These are phyloP conservation scores for Vigna hirtella DNA, from an alignment of 306 rosid species.

Conservation along the genomic window DNA sequence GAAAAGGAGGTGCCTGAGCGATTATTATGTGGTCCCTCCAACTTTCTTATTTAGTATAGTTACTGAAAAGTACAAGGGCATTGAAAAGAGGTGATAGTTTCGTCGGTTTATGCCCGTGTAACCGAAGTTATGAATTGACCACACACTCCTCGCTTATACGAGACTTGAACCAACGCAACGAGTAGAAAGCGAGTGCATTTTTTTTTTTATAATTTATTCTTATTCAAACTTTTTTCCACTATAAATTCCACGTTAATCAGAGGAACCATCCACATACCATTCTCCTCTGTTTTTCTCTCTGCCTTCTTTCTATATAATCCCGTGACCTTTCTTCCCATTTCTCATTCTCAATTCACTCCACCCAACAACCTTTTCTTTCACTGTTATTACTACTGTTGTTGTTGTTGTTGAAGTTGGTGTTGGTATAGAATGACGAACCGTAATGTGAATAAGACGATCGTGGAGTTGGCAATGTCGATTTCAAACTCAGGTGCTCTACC, in stretches of 20 bases:
- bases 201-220: not conserved
- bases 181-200: conserved; percentile 48
- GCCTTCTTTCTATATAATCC: conserved; percentile 2
- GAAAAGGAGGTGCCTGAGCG: conserved; percentile 28
- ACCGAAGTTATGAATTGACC: conserved; percentile 62
- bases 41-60: conserved; percentile 36
- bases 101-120: conserved; percentile 60
- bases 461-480: conserved; percentile 52
- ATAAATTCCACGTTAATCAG: conserved; percentile 45
- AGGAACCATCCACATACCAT: conserved; percentile 26
- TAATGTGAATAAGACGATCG: conserved; percentile 54
- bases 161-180: conserved; percentile 44
- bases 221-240: conserved; percentile 21
- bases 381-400: not conserved
- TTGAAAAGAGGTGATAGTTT: conserved; percentile 42
- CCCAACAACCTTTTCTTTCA: not conserved
- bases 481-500: conserved; percentile 50
- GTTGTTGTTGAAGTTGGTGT: not conserved
- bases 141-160: conserved; percentile 39
- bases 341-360: not conserved
- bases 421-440: conserved; percentile 66
- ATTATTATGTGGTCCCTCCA: conserved; percentile 46
- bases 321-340: not conserved
- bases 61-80: conserved; percentile 61
- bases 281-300: conserved; percentile 51